Evolutionary conservation across 2,329 filamentous ascomycete genomes (phyloP), one percentile per base, ranked within the genome.

Genomic region (Mariannaea elegans): DNA sequence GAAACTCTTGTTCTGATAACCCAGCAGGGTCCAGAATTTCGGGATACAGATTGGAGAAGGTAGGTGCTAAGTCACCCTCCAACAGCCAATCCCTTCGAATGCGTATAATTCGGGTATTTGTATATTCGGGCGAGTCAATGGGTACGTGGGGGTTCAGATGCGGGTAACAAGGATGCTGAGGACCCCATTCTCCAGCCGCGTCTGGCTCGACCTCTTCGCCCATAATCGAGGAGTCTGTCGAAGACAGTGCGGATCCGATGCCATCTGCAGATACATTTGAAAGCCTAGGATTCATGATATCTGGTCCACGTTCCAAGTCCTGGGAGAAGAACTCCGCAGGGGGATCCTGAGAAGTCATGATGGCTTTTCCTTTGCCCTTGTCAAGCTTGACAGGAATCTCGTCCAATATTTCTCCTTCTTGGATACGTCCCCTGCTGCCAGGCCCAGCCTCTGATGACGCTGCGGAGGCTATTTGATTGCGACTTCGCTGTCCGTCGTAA

Each of bases 21-120:
- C 94, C 87, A 0, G 87, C 87, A 0, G 93, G 92, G 66, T 97
- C 94, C 7, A 99, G 82, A 58, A 99, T 97, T 73, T 99, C 95
- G 0, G 95, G 95, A 71, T 99, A 99, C 3, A 97, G 82, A 70
- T 98, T 97, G 14, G 92, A 95, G 73, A 96, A 98, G 0, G 94
- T 93, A 0, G 95, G 95, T 1, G 94, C 94, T 24, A 97, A 80
- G 75, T 99, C 95, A 32, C 94, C 95, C 61, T 89, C 86, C 27
- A 94, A 77, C 78, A 98, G 89, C 91, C 94, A 99, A 76, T 99
- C 95, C 39, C 95, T 86, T 58, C 90, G 89, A 63, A 99, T 90
- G 14, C 95, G 90, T 70, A 99, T 97, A 65, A 99, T 91, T 56
- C 94, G 90, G 2, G 95, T 99, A 7, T 83, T 87, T 44, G 83